A percentile compares a stretch with the other conserved stretches of the same genome.
Conservation (phyloP, 2,329 filamentous ascomycete genomes). For the Colletotrichum endophyticum region DNA sequence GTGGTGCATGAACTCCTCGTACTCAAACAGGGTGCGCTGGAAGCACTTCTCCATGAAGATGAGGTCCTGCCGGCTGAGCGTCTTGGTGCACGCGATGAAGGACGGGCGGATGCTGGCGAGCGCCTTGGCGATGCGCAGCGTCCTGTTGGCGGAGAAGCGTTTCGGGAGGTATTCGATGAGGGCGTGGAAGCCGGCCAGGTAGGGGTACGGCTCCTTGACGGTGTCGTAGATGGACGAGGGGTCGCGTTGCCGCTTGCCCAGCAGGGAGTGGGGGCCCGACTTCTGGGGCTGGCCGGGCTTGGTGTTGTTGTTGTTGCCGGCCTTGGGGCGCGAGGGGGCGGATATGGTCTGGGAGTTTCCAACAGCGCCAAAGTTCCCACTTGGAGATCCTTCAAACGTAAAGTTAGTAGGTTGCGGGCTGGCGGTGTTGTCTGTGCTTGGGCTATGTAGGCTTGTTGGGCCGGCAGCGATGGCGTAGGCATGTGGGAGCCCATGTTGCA, state of each 20-base stretch:
- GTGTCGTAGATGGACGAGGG: constrained; percentile 87
- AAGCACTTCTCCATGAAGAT: constrained; percentile 99
- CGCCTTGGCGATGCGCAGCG: constrained; percentile 83
- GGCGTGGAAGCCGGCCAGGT: constrained; percentile 88
- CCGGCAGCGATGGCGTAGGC: constrained; percentile 69
- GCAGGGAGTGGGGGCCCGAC: constrained; percentile 51
- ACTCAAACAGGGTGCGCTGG: constrained; percentile 89
- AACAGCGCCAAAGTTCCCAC: constrained; percentile 19
- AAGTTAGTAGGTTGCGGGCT: constrained; percentile 62
- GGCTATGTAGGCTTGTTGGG: constrained; percentile 66
- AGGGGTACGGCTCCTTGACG: constrained; percentile 90
- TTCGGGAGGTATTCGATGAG: constrained; percentile 81
- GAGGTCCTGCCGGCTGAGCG: constrained; percentile 85
- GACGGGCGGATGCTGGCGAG: constrained; percentile 90
- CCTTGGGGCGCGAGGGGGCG: constrained; percentile 43
- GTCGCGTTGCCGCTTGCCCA: constrained; percentile 70
- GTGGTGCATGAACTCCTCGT: constrained; percentile 89
- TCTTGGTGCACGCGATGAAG: constrained; percentile 89
- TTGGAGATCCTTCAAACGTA: constrained; percentile 62
- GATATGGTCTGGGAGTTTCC: constrained; percentile 26
- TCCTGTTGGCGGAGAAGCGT: constrained; percentile 79
- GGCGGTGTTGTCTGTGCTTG: constrained; percentile 66
- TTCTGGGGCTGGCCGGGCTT: constrained; percentile 47
- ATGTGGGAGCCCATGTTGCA: constrained; percentile 67
- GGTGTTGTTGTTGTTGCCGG: constrained; percentile 2